Base-by-base conservation (phyloP, 2,329 filamentous ascomycete genomes). In the Colletotrichum sp. region DNA sequence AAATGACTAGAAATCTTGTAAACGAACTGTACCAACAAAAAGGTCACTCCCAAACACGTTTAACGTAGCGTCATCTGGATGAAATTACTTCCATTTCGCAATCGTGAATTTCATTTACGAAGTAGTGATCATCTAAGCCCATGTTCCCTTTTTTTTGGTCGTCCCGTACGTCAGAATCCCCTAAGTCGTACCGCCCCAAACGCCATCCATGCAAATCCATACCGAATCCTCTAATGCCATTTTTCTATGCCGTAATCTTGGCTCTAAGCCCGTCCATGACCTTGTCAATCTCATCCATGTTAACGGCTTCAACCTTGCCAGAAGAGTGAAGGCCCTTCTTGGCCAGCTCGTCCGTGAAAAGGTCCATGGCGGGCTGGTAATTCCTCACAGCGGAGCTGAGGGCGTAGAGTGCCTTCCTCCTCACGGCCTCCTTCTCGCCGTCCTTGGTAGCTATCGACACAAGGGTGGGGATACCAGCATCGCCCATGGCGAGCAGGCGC, bases 401-500 rank as follows among this genome's bases (percentile, higher is more conserved):
- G 14, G 96, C 97, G 81, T 96, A 96, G 34, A 98, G 89, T 16
- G 96, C 95, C 90, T 98, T 99, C 84, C 95, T 93, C 79, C 96
- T 90, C 67, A 96, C 94, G 12, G 89, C 88, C 73, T 89, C 86
- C 69, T 90, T 87, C 78, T 93, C 87, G 74, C 92, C 92, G 59
- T 91, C 88, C 39, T 89, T 87, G 7, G 92, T 89, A 21, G 90
- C 90, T 78, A 98, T 83, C 66, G 89, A 87, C 10, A 95, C 92
- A 26, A 99, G 89, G 36, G 86, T 90, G 48, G 93, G 91, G 34
- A 98, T 87, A 4, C 93, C 95, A 39, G 68, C 68, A n/a, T 70
- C 68, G 36, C 94, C 94, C 77, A 89, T 85, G 43, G 88, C 89
- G 30, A 91, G 79, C 71, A 92, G 84, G 68, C 91, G 92, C 86